Base-by-base conservation (phyloP, 352 stramenopile species). In the Globisporangium spiculum region DNA sequence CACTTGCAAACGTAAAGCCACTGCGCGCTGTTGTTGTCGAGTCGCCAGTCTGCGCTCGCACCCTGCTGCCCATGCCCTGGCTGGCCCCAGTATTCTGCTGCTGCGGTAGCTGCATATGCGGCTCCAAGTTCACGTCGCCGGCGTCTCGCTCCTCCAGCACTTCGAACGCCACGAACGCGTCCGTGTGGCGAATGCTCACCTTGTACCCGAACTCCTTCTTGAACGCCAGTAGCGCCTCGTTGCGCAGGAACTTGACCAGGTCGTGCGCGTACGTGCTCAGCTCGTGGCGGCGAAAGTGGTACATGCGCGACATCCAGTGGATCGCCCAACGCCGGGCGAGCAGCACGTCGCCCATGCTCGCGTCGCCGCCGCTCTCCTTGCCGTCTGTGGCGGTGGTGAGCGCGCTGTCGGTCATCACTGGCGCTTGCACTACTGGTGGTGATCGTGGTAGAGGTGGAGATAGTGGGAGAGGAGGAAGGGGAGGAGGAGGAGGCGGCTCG, bases 241-340 rank as follows among this genome's bases (percentile, higher is more conserved):
- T 76, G 36, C 84, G 83, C 57, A 90, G 65, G 50, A 79, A 79
- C 65, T 91, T 91, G 59, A 91, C 78, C 54, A 91, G 67, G 53
- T 89, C 83, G 61, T 87, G 80, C 48, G 81, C 83, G 62, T 91
- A 89, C 26, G 71, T 64, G 44, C 79, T 81, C 30, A 91, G 74
- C 67, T 83, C 38, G 1, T 80, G 69, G 36, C 63, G 67, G 14
- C 75, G 75, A 69, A 91, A 89, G 59, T 84, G 79, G 67, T 85
- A 89, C 56, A 93, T 73, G 60, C 76, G 71, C 34, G 84, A 93
- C 61, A 84, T 76, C 66, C 76, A 86, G 78, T 93, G 83, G 27
- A 84, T 75, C 58, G 75, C 68, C 84, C 83, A 93, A 72, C 75
- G 70, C 38, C 72, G 67, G 60, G 70, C 46, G 41, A 91, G 76